Base-by-base conservation (phyloP, 2,329 filamentous ascomycete species). In the Cordyceps sp. region DNA sequence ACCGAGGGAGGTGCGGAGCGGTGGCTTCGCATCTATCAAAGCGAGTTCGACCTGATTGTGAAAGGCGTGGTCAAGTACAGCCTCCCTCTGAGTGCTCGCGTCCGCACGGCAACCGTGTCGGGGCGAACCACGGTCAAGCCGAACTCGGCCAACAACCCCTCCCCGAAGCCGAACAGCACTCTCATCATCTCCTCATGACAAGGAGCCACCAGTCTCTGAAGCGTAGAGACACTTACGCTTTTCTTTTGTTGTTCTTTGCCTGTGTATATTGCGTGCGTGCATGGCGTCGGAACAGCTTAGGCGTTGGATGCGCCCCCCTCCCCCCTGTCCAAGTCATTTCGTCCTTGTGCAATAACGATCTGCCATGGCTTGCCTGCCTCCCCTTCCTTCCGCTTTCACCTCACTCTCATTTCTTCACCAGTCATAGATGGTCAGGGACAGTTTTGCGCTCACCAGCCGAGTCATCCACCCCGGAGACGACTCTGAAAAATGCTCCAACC, bases 11-110 rank as follows among this genome's bases (percentile, higher is more conserved):
- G 88, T 8, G 78, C 77, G 2, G 74, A 80, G 47, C 73, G 86
- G 10, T 98, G 90, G 90, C 84, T 93, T 50, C 71, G 75, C 37
- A 86, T 96, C 29, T 64, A 94, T 31, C 73, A 92, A 41, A 81
- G 94, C 52, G 82, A 88, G 28, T 98, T 96, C 44, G 84, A 94
- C 42, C 66, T 98, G 30, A 88, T 96, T 37, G 71, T 98, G 26
- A 78, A 90, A 44, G 90, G 90, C 16, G 80, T 90, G 12, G 64
- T 98, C 42, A 85, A 86, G 48, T 98, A 98, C 47, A 69, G 61
- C 20, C 58, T 78, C 22, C 73, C 73, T 3, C 56, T 78, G 32
- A 77, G 69, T 43, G 66, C 69, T 41, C 66, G 63, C 33, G 53
- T 73, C 24, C 60, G 70, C 39, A 75, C 66, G 39, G 67, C 69